Evolutionary conservation across 495 filamentous ascomycete genomes (phyloP), one percentile per base, ranked within the genome.

Genomic region (Choiromyces venosus): DNA sequence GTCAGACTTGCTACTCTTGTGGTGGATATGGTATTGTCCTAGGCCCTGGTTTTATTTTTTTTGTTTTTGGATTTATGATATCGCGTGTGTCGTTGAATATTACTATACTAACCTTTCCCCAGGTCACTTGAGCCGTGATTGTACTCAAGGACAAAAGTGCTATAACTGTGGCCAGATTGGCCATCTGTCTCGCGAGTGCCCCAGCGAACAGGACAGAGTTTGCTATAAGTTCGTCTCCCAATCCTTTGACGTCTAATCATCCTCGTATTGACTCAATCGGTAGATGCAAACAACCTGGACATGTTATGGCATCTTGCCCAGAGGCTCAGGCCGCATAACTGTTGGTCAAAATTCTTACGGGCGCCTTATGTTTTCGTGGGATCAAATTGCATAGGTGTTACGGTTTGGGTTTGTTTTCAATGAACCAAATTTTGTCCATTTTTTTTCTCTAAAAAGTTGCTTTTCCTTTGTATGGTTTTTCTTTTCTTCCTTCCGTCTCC

Each of bases 91-190:
- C 29, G 36, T 44, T 36, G 42, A 6, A 65, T 14, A 29, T n/a
- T 64, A 33, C 16, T 68, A 40, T 71, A 29, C 72, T 78, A 69
- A 81, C 70, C 16, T 25, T 46, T 46, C 37, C 35, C 8, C 18
- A 81, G 79, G 95, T 76, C 95, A 99, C 86, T 93, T 97, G 90
- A 93, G 92, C 80, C 90, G 94, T 77, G 95, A 98, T 84, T 99
- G 95, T 85, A 97, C 96, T 66, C 95, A 98, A 81, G 95, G 95
- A 71, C 93, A 94, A 86, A 98, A 98, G 87, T 99, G 95, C 89
- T 99, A 99, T 90, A 98, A 98, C 89, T 99, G 95, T 82, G 95
- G 95, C 73, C 92, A 96, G 84, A 90, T 93, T 68, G 95, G 95
- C 74, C 95, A 98, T 84, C 87, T 97, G 78, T 94, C 91, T 73